Conservation (phyloP, 345 rosid genomes). For the Populus euphratica region DNA sequence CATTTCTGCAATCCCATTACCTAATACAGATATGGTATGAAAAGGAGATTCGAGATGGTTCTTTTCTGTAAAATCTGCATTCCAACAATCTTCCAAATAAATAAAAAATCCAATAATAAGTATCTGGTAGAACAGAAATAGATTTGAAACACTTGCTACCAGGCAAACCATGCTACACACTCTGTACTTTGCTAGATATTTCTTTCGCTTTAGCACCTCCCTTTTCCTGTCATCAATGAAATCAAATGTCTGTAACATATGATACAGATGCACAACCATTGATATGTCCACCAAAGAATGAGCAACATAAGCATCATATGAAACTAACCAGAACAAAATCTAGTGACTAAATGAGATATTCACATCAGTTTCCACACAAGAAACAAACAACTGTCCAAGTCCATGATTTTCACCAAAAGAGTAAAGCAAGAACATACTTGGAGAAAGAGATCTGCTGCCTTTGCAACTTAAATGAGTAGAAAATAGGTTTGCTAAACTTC, state of each 20-base stretch:
- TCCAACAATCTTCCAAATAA: not conserved
- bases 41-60: constrained; percentile 6
- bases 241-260: not conserved
- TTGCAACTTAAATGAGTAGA: not conserved
- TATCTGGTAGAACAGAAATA: not conserved
- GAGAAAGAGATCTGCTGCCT: not conserved
- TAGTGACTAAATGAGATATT: not conserved
- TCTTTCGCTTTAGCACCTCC: constrained; percentile 42
- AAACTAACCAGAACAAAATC: not conserved
- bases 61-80: constrained; percentile 23
- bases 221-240: constrained; percentile 40
- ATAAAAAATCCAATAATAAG: not conserved
- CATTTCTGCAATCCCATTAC: constrained; percentile 13
- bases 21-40: constrained; percentile 23
- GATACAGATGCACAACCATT: not conserved
- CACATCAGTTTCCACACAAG: not conserved
- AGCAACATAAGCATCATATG: not conserved
- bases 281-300: not conserved
- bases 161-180: constrained; percentile 33
- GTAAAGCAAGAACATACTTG: not conserved
- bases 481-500: not conserved
- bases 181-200: constrained; percentile 45
- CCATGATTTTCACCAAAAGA: not conserved
- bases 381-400: not conserved
- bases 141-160: constrained; percentile 8